A percentile compares a stretch with the other conserved stretches of the same genome.
phyloP scores from a whole-genome alignment of 371 early-diverging fungal species.

The Rhizopus sp. region DNA sequence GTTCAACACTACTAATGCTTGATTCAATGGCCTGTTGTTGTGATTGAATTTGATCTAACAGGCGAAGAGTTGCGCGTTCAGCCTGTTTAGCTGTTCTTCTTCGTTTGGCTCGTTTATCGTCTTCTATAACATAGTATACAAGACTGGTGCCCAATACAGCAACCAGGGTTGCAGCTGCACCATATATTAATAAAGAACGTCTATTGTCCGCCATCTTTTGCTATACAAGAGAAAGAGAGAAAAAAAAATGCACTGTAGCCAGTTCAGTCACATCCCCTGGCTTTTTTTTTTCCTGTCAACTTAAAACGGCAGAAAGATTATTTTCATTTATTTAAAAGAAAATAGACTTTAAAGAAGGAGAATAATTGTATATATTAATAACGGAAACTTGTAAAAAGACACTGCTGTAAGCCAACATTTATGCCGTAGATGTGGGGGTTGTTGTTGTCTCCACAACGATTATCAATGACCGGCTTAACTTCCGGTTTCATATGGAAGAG shows the following conservation, averaged over 20 bases:
- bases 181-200: conserved; percentile 9
- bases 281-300: too few relatives aligned
- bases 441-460: too few relatives aligned
- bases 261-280: too few relatives aligned
- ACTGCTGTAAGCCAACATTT: too few relatives aligned
- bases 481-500: too few relatives aligned
- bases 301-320: too few relatives aligned
- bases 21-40: conserved; percentile 23
- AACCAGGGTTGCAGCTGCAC: conserved; percentile 13
- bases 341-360: too few relatives aligned
- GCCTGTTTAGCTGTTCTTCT: conserved; percentile 24
- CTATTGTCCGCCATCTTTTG: conserved; percentile 11
- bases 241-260: neutral
- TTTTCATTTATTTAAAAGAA: too few relatives aligned
- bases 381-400: too few relatives aligned
- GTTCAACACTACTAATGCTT: conserved; percentile 15
- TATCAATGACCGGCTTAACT: too few relatives aligned
- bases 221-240: conserved; percentile 6
- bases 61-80: conserved; percentile 22
- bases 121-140: conserved; percentile 33
- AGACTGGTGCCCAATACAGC: conserved; percentile 15
- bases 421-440: too few relatives aligned
- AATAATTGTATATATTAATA: too few relatives aligned
- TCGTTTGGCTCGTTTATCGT: conserved; percentile 34
- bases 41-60: conserved; percentile 30